phyloP scores from a whole-genome alignment of 1,284 basidiomycete species.

The Trichosporon coremiiforme region DNA sequence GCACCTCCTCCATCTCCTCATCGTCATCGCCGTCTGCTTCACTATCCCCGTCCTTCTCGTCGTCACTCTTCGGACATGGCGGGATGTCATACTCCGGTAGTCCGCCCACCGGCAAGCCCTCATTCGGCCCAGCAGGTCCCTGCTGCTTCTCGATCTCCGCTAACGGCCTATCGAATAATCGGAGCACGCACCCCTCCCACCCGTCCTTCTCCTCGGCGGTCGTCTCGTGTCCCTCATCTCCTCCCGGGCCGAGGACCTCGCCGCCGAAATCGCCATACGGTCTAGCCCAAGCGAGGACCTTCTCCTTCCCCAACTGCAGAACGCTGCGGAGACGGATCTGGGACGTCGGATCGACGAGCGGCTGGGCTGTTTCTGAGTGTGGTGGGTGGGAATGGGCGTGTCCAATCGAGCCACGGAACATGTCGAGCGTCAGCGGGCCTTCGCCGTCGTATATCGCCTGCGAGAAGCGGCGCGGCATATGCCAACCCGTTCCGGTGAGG shows the following conservation, averaged over 20 bases:
- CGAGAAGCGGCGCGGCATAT: background rate
- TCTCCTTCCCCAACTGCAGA: constrained; percentile 33
- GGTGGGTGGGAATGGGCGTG: background rate
- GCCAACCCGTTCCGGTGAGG: constrained; percentile 22
- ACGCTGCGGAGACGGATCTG: constrained; percentile 41
- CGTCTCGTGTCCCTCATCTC: constrained; percentile 25
- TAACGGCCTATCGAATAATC: constrained; percentile 23
- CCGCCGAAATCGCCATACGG: constrained; percentile 43
- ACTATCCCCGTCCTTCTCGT: background rate
- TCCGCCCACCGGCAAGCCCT: background rate
- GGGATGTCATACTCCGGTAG: background rate
- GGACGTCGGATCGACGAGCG: constrained; percentile 36
- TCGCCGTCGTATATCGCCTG: constrained; percentile 2
- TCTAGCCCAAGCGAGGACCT: constrained; percentile 43
- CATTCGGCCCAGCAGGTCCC: background rate
- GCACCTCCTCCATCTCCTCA: constrained; percentile 6
- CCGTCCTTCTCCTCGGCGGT: constrained; percentile 9
- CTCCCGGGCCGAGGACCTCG: constrained; percentile 25
- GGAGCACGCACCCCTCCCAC: constrained; percentile 32
- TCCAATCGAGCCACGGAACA: background rate
- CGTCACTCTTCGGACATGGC: background rate
- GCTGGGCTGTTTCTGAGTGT: background rate
- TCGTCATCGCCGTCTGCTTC: background rate
- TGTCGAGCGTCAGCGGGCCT: background rate
- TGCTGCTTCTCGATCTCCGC: constrained; percentile 23